phyloP scores from a whole-genome alignment of 2,329 filamentous ascomycete genomes.

The Ascochyta viciae-villosae region DNA sequence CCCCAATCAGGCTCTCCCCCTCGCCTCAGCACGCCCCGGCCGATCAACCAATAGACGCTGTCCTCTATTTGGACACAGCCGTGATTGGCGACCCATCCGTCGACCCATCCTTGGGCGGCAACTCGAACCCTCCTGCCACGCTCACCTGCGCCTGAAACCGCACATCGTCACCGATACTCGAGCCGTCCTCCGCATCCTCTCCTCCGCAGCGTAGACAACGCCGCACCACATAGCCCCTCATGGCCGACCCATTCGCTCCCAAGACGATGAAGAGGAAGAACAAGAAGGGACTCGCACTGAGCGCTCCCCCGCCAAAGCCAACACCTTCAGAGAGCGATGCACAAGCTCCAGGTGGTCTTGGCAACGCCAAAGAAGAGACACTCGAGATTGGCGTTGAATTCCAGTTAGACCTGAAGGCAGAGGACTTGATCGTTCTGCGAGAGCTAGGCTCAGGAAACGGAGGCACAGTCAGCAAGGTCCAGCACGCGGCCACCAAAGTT shows the following conservation, averaged over 20 bases:
- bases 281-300: slow-evolving; percentile 92
- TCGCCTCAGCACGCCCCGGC: slow-evolving; percentile 33
- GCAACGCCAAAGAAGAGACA: slow-evolving; percentile 72
- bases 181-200: neutral
- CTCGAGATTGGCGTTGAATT: slow-evolving; percentile 98
- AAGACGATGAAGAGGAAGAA: slow-evolving; percentile 98
- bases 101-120: slow-evolving; percentile 47
- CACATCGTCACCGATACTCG: slow-evolving; percentile 1
- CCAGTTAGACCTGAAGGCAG: slow-evolving; percentile 87
- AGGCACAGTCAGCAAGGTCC: slow-evolving; percentile 97
- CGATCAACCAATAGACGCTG: slow-evolving; percentile 50
- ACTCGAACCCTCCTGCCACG: slow-evolving; percentile 33
- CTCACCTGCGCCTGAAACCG: slow-evolving; percentile 9
- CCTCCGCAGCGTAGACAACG: slow-evolving; percentile 5
- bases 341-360: slow-evolving; percentile 65
- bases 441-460: slow-evolving; percentile 96
- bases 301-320: slow-evolving; percentile 74
- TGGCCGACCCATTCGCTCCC: slow-evolving; percentile 68
- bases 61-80: slow-evolving; percentile 40
- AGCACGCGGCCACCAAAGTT: slow-evolving; percentile 91
- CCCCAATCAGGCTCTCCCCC: slow-evolving; percentile 34
- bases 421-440: slow-evolving; percentile 91
- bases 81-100: slow-evolving; percentile 48
- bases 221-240: slow-evolving; percentile 38
- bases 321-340: slow-evolving; percentile 75